Evolutionary conservation across 805 yeast species (phyloP), one percentile per base, ranked within the genome.

Genomic region (Brettanomyces nanus): DNA sequence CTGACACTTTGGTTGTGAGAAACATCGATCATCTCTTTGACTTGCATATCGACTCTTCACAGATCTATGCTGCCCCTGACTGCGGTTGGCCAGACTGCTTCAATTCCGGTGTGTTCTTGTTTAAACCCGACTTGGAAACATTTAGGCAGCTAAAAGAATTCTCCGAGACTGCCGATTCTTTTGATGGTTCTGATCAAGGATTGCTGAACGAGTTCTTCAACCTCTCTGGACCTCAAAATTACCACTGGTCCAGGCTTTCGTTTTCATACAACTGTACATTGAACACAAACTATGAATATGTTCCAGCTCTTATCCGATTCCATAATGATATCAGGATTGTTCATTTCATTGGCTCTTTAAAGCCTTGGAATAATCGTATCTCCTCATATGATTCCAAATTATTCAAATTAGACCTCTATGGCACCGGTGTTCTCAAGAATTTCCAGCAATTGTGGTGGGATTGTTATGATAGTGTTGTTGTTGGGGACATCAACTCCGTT

Each of bases 171-270:
- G 48, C 45, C 10, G 48, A 48, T 11, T 63, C 62, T 3, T 84
- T 85, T 48, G 97, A 87, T 59, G 95, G 95, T 30, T 90, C 95
- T 2, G 97, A 87, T 59, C 97, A 87, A 58, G 97, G 97, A 10
- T 65, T 87, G 27, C 65, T 87, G 45, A 87, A 87, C 58, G 84
- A 83, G 52, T 80, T 72, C 51, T 85, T 84, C 54, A 69, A 47
- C 33, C 46, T 49, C 35, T 47, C 52, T 9, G 38, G 41, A 13
- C 56, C 60, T 6, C 40, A 39, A 2, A 19, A 19, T 10, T 38
- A 40, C 7, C 42, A 47, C 38, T 89, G 97, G 96, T 58, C 66
- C 23, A 69, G 75, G 33, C 61, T 92, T 34, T 89, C 97, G 2
- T 90, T 89, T 49, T 48, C 75, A 33, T 90, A 77, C 65, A 90